Evolutionary conservation across 352 stramenopile genomes (phyloP), one percentile per base, ranked within the genome.

Genomic region (Phytophthora litchii): DNA sequence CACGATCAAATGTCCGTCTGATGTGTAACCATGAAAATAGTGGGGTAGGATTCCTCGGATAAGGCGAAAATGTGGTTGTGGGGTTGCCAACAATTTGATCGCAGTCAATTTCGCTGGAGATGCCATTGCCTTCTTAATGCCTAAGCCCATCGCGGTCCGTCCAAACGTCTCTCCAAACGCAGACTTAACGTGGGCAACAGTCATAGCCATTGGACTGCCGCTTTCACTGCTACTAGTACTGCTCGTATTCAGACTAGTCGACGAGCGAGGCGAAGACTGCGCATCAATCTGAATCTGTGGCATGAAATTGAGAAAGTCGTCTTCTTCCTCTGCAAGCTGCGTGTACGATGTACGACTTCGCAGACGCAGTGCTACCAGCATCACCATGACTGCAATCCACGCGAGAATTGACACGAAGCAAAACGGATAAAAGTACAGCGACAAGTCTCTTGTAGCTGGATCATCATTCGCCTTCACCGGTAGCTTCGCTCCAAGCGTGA

Each of bases 401-500:
- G 83, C 74, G 8, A 90, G 23, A 14, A 93, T 73, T 7, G 83
- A 91, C 21, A 90, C 78, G 31, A 90, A 88, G 53, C 78, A 83
- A 14, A 93, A 77, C 25, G 83, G 83, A 52, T 91, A 93, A 54
- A 91, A 86, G 65, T 86, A 89, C 16, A 92, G 67, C 34, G 74
- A 74, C 13, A 75, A 70, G 50, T 89, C 77, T 23, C 67, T 65
- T 13, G 60, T 55, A 5, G 62, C 55, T 14, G 57, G 62, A 21
- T 84, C 73, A 4, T 76, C 63, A 19, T 60, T 62, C 16, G 46
- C 23, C 0, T 31, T 57, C 29, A 65, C 66, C 13, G 80, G 74
- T 4, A 91, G 44, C 46, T 86, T 87, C 27, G 73, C 54, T 10
- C 74, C 70, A 1, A 90, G 49, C 3, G 48, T 69, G 14, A 91